phyloP scores from a whole-genome alignment of 2,329 filamentous ascomycete species.

The Cordyceps cateniannulata region DNA sequence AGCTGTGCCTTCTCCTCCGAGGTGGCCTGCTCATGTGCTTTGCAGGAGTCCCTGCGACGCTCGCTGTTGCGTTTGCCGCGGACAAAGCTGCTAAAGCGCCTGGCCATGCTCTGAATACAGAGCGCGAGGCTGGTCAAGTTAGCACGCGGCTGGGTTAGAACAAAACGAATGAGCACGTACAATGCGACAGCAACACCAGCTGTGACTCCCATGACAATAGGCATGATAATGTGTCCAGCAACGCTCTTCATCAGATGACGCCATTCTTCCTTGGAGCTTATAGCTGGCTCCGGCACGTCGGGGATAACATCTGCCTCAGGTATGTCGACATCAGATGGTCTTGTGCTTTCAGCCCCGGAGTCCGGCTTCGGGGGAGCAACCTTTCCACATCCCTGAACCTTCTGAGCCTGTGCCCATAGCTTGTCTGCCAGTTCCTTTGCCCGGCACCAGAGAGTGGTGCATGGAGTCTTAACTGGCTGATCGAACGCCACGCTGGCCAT shows the following conservation, averaged over 20 bases:
- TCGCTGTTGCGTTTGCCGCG: slow-evolving; percentile 18
- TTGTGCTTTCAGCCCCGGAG: background rate
- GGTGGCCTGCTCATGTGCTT: slow-evolving; percentile 32
- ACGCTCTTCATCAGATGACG: slow-evolving; percentile 45
- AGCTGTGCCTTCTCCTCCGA: slow-evolving; percentile 46
- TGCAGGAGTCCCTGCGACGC: slow-evolving; percentile 25
- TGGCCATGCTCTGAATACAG: slow-evolving; percentile 55
- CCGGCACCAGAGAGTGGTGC: slow-evolving; percentile 46
- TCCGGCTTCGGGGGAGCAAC: background rate
- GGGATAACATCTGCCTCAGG: background rate
- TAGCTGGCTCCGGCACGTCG: background rate
- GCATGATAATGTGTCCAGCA: slow-evolving; percentile 57
- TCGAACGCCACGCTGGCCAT: slow-evolving; percentile 42
- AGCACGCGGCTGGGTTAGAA: slow-evolving; percentile 17
- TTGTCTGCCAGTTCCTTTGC: slow-evolving; percentile 32
- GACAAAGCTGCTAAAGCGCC: slow-evolving; percentile 52
- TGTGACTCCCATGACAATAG: slow-evolving; percentile 61
- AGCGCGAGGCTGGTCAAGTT: slow-evolving; percentile 49
- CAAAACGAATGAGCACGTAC: slow-evolving; percentile 31
- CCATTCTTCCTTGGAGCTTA: slow-evolving; percentile 9
- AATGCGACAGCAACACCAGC: slow-evolving; percentile 63
- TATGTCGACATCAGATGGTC: background rate
- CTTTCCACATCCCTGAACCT: slow-evolving; percentile 16
- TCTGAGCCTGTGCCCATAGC: slow-evolving; percentile 14
- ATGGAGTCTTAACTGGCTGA: slow-evolving; percentile 24